Percentiles rank a stretch among this genome's conserved stretches.
Evolutionary conservation across 768 basidiomycete genomes (phyloP).

Genomic region (Butyriboletus loyo): DNA sequence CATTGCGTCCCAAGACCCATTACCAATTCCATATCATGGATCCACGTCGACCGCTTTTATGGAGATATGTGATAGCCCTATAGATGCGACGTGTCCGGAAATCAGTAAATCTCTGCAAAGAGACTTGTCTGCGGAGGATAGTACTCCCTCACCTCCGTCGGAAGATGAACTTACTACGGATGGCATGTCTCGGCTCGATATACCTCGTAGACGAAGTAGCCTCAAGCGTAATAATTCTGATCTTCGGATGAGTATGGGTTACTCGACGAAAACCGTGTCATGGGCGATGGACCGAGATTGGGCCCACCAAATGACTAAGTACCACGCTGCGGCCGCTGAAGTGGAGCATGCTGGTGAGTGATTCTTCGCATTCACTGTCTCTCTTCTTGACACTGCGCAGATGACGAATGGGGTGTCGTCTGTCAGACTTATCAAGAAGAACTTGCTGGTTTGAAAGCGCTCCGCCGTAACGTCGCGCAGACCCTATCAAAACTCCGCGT

Average conservation of each 20-base stretch:
- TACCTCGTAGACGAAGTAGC: conserved; percentile 57
- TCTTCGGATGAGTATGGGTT: conserved; percentile 43
- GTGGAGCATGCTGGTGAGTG: conserved; percentile 40
- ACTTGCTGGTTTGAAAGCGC: conserved; percentile 52
- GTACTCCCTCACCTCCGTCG: conserved; percentile 30
- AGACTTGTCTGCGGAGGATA: conserved; percentile 17
- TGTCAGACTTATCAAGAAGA: conserved; percentile 59
- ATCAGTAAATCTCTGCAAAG: conserved; percentile 13
- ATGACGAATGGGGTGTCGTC: conserved; percentile 56
- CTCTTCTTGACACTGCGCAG: conserved; percentile 32
- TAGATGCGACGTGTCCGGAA: conserved; percentile 17
- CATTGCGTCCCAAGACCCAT: conserved; percentile 40
- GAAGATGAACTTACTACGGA: conserved; percentile 33
- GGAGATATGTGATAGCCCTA: conserved; percentile 35
- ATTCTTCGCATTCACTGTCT: neutral
- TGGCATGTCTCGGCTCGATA: conserved; percentile 29
- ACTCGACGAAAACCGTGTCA: conserved; percentile 64
- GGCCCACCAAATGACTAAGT: conserved; percentile 52
- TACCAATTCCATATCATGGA: conserved; percentile 46
- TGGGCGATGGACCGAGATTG: conserved; percentile 72
- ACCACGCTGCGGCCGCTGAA: conserved; percentile 38
- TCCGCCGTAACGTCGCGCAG: conserved; percentile 51
- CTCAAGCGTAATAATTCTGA: conserved; percentile 54
- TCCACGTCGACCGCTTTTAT: conserved; percentile 29
- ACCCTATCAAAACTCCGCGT: conserved; percentile 38